Conservation (phyloP, 73 alveolate species). For the Paramecium bursaria region DNA sequence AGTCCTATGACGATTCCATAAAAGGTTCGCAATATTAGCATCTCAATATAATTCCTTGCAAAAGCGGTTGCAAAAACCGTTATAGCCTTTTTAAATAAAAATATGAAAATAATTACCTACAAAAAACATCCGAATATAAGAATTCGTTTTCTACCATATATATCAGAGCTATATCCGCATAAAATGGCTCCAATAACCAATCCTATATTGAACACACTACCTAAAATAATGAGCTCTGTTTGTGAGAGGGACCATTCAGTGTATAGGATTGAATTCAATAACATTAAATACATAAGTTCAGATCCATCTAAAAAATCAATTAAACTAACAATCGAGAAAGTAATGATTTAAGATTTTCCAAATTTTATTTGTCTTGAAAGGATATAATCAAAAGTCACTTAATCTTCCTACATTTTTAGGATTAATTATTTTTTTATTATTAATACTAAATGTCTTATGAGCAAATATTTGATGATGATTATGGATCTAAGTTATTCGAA, state of each 20-base stretch:
- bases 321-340: conserved; percentile 16
- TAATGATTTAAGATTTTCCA: conserved; percentile 56
- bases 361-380: conserved; percentile 36
- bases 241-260: conserved; percentile 52
- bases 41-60: conserved; percentile 18
- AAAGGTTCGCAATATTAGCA: conserved; percentile 21
- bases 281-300: conserved; percentile 46
- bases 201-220: conserved; percentile 61
- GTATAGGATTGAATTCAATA: conserved; percentile 48
- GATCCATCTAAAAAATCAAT: conserved; percentile 69
- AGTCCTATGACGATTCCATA: conserved; percentile 51
- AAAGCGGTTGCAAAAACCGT: conserved; percentile 57
- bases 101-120: conserved; percentile 12
- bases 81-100: neutral
- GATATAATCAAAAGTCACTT: conserved; percentile 52
- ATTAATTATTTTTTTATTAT: no score
- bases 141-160: conserved; percentile 51
- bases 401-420: neutral
- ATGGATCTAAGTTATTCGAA: no score
- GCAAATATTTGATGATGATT: no score
- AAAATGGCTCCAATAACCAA: conserved; percentile 62
- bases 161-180: conserved; percentile 49
- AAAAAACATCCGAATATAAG: conserved; percentile 59
- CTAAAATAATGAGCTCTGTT: conserved; percentile 32
- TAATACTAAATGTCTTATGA: no score